phyloP scores from a whole-genome alignment of 805 yeast genomes.

The Tetrapisispora phaffii region DNA sequence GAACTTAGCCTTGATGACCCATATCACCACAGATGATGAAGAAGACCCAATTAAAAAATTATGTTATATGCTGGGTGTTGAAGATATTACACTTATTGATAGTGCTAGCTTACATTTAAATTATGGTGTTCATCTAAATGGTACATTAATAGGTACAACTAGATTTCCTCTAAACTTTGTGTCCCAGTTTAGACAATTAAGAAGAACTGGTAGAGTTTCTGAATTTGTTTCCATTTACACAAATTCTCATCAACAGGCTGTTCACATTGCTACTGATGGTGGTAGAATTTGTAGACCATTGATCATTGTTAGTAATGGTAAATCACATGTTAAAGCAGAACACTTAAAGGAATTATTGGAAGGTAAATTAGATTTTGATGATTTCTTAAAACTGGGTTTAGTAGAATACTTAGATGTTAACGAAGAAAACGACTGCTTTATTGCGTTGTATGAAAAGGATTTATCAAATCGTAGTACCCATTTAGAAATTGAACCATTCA shows the following conservation, averaged over 20 bases:
- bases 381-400: slow-evolving; percentile 71
- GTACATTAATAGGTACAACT: slow-evolving; percentile 88
- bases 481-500: slow-evolving; percentile 91
- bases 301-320: slow-evolving; percentile 71
- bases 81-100: slow-evolving; percentile 70
- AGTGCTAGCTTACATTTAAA: slow-evolving; percentile 75
- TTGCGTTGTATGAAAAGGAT: slow-evolving; percentile 81
- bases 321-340: slow-evolving; percentile 57
- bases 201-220: slow-evolving; percentile 78
- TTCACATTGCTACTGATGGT: slow-evolving; percentile 97
- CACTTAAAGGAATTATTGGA: slow-evolving; percentile 54
- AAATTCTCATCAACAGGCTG: slow-evolving; percentile 83
- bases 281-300: slow-evolving; percentile 96
- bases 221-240: slow-evolving; percentile 87
- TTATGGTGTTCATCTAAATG: slow-evolving; percentile 81
- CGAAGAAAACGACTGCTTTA: slow-evolving; percentile 89
- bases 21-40: slow-evolving; percentile 96
- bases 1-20: slow-evolving; percentile 95
- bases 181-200: slow-evolving; percentile 59
- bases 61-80: slow-evolving; percentile 81
- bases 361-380: slow-evolving; percentile 84
- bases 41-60: slow-evolving; percentile 75
- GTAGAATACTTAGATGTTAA: slow-evolving; percentile 96
- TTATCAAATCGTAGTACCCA: slow-evolving; percentile 56
- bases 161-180: slow-evolving; percentile 82